Base-by-base conservation (phyloP, 805 yeast genomes). In the Scheffersomyces coipomensis region DNA sequence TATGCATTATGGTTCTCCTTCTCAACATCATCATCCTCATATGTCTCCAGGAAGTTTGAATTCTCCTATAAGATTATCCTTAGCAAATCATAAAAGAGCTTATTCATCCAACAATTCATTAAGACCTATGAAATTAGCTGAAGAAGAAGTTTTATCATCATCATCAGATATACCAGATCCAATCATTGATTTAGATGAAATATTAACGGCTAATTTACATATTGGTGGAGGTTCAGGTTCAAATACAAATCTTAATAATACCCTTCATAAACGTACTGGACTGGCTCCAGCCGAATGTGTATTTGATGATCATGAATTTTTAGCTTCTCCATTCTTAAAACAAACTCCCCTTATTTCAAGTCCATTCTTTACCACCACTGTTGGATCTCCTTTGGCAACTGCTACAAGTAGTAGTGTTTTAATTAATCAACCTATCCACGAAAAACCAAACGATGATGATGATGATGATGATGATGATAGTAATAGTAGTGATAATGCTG, bases 111-210 rank as follows among this genome's bases (percentile, higher is more conserved):
- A 37, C 16, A 29, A 52, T 4, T 47, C 53, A 7, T n/a, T n/a
- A n/a, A 49, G 52, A 19, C 52, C 60, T 8, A 55, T 49, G 26
- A 56, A 60, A 37, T 62, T 61, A 29, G 43, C 55, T 10, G 60
- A 66, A 0, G 66, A 8, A 8, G 27, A 24, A 9, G 27, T 8
- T 9, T 12, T 12, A 12, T 24, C 5, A 9, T 8, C 5, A 12
- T n/a, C 6, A 24, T 12, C 10, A 9, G 61, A 60, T 37, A 51
- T 64, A 2, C 71, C 72, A 3, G 67, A 66, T 33, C 68, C 71
- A 6, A 59, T 67, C 8, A 67, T 67, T 18, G 73, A 67, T 40
- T 53, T 67, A 33, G 72, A 67, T 43, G 69, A 64, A 36, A 61
- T 66, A 6, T 47, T 65, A 19, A 56, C 62, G 38, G 64, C 66